Evolutionary conservation across 1,284 basidiomycete species (phyloP).

Genomic region (Omphalotus olearius): DNA sequence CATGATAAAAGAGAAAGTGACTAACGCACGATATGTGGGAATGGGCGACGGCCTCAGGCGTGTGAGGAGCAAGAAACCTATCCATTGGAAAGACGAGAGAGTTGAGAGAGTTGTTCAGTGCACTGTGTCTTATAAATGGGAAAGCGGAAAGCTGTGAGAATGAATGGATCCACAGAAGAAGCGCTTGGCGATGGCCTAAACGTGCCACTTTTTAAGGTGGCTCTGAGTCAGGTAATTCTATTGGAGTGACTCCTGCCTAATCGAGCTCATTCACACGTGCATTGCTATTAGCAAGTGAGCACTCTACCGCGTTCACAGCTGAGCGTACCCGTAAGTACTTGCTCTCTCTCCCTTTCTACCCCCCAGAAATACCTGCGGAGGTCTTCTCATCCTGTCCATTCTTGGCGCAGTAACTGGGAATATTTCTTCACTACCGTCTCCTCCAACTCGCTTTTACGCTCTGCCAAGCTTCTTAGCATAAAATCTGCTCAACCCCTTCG

Average conservation of each 20-base stretch:
- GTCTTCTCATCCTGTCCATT: neutral
- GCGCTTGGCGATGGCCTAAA: too few species aligned
- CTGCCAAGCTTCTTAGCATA: constrained; percentile 1
- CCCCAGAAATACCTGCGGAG: too few species aligned
- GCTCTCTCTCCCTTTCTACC: too few species aligned
- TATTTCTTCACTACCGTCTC: neutral
- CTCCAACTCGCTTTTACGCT: neutral
- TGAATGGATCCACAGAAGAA: too few species aligned
- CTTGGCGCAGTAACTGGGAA: neutral
- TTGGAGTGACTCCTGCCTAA: too few species aligned
- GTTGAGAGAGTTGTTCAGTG: neutral
- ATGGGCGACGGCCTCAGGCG: constrained; percentile 70
- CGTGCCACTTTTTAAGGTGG: neutral
- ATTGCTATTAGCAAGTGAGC: too few species aligned
- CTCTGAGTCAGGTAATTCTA: too few species aligned
- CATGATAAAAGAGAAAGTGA: constrained; percentile 9
- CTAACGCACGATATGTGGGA: constrained; percentile 57
- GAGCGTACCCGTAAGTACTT: too few species aligned
- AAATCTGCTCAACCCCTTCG: neutral
- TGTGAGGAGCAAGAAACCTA: constrained; percentile 65
- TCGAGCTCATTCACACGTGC: too few species aligned
- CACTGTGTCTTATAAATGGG: neutral
- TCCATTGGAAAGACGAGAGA: constrained; percentile 44
- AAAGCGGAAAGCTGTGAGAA: neutral
- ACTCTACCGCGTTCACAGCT: too few species aligned